Evolutionary conservation across 2,329 filamentous ascomycete genomes (phyloP), one percentile per base, ranked within the genome.

Genomic region (Xenoacremonium recifei): DNA sequence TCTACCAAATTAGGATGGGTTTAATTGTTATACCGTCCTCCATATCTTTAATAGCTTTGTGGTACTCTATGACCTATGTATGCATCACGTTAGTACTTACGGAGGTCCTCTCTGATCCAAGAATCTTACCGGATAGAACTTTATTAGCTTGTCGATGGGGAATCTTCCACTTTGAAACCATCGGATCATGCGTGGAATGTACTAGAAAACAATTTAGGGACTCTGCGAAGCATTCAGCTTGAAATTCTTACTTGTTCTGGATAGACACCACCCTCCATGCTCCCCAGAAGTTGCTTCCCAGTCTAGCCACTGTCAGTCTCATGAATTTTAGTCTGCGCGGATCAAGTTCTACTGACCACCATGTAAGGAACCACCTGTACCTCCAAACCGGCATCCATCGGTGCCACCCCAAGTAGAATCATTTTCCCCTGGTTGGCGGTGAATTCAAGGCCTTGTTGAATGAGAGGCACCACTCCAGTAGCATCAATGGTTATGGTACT

Each of bases 371-470:
- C 37, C 11, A 47, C 18, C 1, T 35, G 27, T 15, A 47, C 33
- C 25, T 40, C 27, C 6, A 47, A n/a, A 2, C 31, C n/a, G 3
- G 45, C 41, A 9, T 47, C 41, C 15, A 31, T 37, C 4, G 41
- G 36, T 3, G 41, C 37, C 27, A 44, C 41, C 3, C 45, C 45
- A n/a, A 47, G 29, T 7, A 44, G 31, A 12, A 47, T 38, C 41
- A 47, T 41, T 17, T 47, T 40, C 10, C 45, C 45, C 18, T 35
- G 29, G 9, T 40, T 38, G 2, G 30, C 41, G n/a, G 44, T 47
- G 12, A 44, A 43, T 7, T 47, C 37, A 3, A 47, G 21, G 6
- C 40, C 40, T 21, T 23, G 27, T 10, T 33, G 34, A 27, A 42
- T 34, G 12, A 38, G n/a, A 16, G 27, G 18, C 6, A 37, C n/a